These are phyloP conservation scores for Clathrospora elynae DNA, from an alignment of 2,329 filamentous ascomycete species.

Conservation along the genomic window DNA sequence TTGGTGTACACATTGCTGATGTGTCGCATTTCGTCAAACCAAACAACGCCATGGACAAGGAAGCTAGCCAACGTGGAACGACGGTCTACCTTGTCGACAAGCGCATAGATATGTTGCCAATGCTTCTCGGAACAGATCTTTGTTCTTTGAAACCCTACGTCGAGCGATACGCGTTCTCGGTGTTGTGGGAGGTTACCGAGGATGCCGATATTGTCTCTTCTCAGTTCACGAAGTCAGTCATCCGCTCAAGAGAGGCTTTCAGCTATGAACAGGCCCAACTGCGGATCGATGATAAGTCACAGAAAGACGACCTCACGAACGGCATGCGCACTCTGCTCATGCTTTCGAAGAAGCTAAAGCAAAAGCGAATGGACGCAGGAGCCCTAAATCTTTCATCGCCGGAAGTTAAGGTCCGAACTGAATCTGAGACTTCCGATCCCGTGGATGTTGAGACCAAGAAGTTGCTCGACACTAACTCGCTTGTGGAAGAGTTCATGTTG, in stretches of 20 bases:
- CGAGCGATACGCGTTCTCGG: slow-evolving; percentile 68
- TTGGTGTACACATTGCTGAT: slow-evolving; percentile 97
- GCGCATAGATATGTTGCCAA: slow-evolving; percentile 98
- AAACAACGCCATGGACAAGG: slow-evolving; percentile 94
- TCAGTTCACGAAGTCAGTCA: slow-evolving; percentile 97
- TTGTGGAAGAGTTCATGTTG: slow-evolving; percentile 99
- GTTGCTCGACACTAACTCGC: slow-evolving; percentile 91
- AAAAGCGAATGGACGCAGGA: slow-evolving; percentile 92
- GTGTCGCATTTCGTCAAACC: slow-evolving; percentile 99
- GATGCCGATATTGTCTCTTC: slow-evolving; percentile 83
- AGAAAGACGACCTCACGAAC: slow-evolving; percentile 85
- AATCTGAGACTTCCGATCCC: slow-evolving; percentile 94
- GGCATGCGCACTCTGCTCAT: slow-evolving; percentile 86
- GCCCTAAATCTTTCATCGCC: slow-evolving; percentile 96
- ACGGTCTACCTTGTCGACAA: slow-evolving; percentile 98
- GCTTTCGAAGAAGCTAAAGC: slow-evolving; percentile 89
- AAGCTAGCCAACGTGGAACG: slow-evolving; percentile 91
- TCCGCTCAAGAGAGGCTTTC: slow-evolving; percentile 94
- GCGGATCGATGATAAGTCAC: slow-evolving; percentile 85
- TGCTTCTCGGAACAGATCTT: slow-evolving; percentile 91
- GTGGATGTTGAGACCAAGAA: slow-evolving; percentile 96
- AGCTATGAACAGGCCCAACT: slow-evolving; percentile 96
- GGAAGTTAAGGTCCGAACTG: slow-evolving; percentile 93
- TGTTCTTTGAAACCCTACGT: slow-evolving; percentile 97
- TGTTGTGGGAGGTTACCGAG: slow-evolving; percentile 77